Base-by-base conservation (phyloP, 306 rosid species). In the Sicyos edulis region DNA sequence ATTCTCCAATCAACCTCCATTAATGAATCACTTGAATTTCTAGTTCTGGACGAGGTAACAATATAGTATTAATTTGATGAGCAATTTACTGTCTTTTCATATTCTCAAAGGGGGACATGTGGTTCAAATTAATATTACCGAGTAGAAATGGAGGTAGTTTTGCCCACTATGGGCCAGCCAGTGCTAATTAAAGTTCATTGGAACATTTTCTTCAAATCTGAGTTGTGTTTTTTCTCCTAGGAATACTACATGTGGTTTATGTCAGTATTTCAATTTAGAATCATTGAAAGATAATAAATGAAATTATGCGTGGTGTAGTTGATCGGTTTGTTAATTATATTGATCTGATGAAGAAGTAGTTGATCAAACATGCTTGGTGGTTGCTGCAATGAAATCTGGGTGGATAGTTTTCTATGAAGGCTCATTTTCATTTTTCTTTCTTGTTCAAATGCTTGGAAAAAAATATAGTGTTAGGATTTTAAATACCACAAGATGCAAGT, bases 31-130 rank as follows among this genome's bases (percentile, higher is more conserved):
- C 92, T 93, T 17, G 89, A 91, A 82, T 81, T 92, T 81, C 92
- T 91, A n/a, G 95, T 93, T 75, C 97, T 93, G 16, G 99, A 93
- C 73, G 99, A 93, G 99, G 97, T 88, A 32, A 32, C 0, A 37
- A 37, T 0, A 37, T 37, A 1, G 0, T 37, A 78, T 71, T 71
- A 10, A 45, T 66, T 20, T 45, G 34, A 66, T 47, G 37, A 5
- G 37, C 72, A 44, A 44, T 44, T 11, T 47, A 6, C 12, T 44
- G 17, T 13, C 37, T 44, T 45, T 24, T 45, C 34, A 47, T 42
- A 11, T 20, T 65, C 10, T 17, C 71, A 42, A 65, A 5, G 37
- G 4, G 5, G 37, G 2, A 32, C 37, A 32, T 32, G 37, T 32
- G 37, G n/a, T 24, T 26, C 32, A 26, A 26, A 1, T 62, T 34